Percentiles rank a stretch among this genome's conserved stretches.
phyloP scores from a whole-genome alignment of 148 eudicot genomes.

The Persicaria maculosa region DNA sequence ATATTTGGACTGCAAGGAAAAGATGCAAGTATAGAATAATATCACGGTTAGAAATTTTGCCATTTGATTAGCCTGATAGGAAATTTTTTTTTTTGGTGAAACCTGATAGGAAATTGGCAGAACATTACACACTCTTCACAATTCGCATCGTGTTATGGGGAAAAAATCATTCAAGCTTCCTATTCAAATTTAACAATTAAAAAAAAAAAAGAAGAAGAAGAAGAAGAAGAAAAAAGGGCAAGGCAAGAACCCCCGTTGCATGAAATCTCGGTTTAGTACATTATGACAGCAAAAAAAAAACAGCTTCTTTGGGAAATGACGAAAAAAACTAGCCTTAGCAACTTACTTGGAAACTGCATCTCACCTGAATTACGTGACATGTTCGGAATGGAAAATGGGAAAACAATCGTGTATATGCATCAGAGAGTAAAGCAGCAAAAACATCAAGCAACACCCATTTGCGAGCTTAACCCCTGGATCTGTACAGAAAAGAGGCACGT shows the following conservation, averaged over 20 bases:
- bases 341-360: neutral
- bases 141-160: neutral
- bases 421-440: neutral
- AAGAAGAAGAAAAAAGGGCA: neutral
- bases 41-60: neutral
- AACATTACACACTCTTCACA: neutral
- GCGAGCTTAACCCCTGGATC: constrained; percentile 60
- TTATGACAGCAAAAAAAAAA: neutral
- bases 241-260: neutral
- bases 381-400: neutral
- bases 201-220: neutral
- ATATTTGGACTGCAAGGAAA: too few relatives aligned
- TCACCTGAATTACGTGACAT: neutral
- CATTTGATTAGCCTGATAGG: neutral
- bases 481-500: constrained; percentile 19
- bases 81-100: too few relatives aligned
- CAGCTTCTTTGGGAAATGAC: neutral
- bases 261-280: neutral
- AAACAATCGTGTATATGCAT: neutral
- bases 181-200: neutral
- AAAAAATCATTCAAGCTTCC: neutral
- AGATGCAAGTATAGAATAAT: neutral
- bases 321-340: neutral
- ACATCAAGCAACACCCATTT: constrained; percentile 29
- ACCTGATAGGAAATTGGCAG: neutral